Evolutionary conservation across 2,329 filamentous ascomycete genomes (phyloP).

Genomic region (Ophiostoma triangulosporum): DNA sequence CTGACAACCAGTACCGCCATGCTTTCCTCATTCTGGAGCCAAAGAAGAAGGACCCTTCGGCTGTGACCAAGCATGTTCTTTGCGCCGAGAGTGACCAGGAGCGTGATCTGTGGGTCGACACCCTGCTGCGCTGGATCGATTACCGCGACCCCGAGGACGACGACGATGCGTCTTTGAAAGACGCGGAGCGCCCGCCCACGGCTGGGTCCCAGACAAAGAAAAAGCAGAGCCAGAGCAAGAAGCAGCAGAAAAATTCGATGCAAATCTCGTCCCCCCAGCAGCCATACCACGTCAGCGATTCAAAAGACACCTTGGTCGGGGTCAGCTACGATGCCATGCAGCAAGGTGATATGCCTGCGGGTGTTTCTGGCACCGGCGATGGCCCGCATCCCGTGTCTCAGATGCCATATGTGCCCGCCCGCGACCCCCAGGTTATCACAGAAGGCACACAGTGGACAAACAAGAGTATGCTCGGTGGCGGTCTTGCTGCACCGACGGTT

Average conservation of each 20-base stretch:
- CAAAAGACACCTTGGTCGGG: conserved; percentile 36
- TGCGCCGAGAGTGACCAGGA: conserved; percentile 92
- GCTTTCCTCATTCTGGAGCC: conserved; percentile 91
- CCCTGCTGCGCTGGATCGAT: conserved; percentile 79
- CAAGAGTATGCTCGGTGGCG: conserved; percentile 21
- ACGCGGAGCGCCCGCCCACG: conserved; percentile 27
- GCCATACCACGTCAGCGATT: conserved; percentile 11
- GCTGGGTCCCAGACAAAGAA: conserved; percentile 29
- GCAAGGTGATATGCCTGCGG: conserved; percentile 30
- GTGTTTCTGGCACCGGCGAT: conserved; percentile 1
- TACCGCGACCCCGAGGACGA: conserved; percentile 49
- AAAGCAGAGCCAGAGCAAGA: conserved; percentile 25
- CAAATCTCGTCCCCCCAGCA: conserved; percentile 18
- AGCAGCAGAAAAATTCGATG: conserved; percentile 24
- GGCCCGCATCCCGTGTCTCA: background rate
- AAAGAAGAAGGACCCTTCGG: conserved; percentile 86
- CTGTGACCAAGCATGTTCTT: conserved; percentile 80
- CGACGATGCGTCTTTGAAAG: conserved; percentile 21
- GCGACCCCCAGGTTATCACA: conserved; percentile 71
- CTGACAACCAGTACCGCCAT: conserved; percentile 90
- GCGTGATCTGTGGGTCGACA: conserved; percentile 86
- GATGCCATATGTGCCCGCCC: conserved; percentile 46
- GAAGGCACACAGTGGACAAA: conserved; percentile 40
- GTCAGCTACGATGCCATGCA: conserved; percentile 45
- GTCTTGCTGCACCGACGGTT: conserved; percentile 30